Conservation (phyloP, 495 filamentous ascomycete genomes). For the Physcia stellaris region DNA sequence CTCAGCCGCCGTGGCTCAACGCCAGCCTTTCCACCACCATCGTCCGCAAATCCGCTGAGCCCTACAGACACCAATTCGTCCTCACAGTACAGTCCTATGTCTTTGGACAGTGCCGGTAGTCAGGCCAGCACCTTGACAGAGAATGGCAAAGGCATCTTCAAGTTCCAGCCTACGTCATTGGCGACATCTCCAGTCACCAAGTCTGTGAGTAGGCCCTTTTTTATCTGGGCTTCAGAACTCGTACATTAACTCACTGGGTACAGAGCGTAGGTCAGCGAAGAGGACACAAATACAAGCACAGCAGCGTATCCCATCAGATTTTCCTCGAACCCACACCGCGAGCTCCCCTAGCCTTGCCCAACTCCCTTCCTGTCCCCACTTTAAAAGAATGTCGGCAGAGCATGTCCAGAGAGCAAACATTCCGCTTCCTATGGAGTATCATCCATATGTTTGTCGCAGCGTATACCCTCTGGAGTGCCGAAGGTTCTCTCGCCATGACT, state of each 20-base stretch:
- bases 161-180: constrained; percentile 78
- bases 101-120: constrained; percentile 24
- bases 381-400: constrained; percentile 68
- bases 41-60: constrained; percentile 20
- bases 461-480: constrained; percentile 70
- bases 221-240: constrained; percentile 1
- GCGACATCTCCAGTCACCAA: constrained; percentile 62
- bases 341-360: constrained; percentile 79
- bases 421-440: constrained; percentile 73
- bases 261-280: constrained; percentile 79
- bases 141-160: constrained; percentile 55
- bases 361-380: constrained; percentile 87
- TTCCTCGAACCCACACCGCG: constrained; percentile 88
- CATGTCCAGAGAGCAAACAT: constrained; percentile 77
- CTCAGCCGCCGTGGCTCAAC: constrained; percentile 21
- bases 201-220: constrained; percentile 42
- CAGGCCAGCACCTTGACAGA: constrained; percentile 28
- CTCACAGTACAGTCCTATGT: constrained; percentile 28
- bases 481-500: constrained; percentile 82
- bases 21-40: constrained; percentile 6
- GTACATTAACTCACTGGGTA: not conserved
- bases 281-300: constrained; percentile 96
- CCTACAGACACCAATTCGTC: constrained; percentile 22
- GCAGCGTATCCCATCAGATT: constrained; percentile 89
- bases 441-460: constrained; percentile 72